Conservation (phyloP, 345 rosid genomes). For the Kandelia obovata region DNA sequence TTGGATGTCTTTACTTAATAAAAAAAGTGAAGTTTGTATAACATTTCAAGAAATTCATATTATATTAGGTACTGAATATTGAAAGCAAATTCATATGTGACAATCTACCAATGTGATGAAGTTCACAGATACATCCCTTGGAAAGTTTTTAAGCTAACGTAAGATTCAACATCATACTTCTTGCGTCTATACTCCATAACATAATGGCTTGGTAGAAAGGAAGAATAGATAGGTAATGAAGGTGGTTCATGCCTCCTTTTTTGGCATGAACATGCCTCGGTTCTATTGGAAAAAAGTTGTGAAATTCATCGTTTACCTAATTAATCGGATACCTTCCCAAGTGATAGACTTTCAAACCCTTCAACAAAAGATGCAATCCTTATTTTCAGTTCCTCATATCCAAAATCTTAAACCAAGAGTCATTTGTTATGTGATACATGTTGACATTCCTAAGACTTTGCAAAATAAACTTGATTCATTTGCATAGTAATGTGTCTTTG, state of each 20-base stretch:
- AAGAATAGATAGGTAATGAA: background rate
- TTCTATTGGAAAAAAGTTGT: background rate
- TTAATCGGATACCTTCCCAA: background rate
- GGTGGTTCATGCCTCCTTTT: background rate
- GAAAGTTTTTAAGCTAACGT: background rate
- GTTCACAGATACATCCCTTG: background rate
- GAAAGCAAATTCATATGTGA: background rate
- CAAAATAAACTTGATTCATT: background rate
- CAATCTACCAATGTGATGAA: background rate
- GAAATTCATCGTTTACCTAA: background rate
- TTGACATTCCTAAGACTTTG: background rate
- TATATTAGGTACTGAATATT: background rate
- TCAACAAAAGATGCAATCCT: background rate
- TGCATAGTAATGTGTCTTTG: background rate
- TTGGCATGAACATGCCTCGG: background rate
- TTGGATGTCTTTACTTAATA: background rate
- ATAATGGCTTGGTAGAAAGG: background rate
- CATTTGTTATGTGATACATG: background rate
- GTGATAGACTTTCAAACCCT: background rate
- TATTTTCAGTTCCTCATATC: background rate
- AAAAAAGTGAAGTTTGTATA: background rate
- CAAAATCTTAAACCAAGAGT: background rate
- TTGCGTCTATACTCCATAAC: background rate
- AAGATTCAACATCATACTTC: background rate
- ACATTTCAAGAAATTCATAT: background rate